Evolutionary conservation across 345 rosid genomes (phyloP), one percentile per base, ranked within the genome.

Genomic region (Eutrema yunnanense): DNA sequence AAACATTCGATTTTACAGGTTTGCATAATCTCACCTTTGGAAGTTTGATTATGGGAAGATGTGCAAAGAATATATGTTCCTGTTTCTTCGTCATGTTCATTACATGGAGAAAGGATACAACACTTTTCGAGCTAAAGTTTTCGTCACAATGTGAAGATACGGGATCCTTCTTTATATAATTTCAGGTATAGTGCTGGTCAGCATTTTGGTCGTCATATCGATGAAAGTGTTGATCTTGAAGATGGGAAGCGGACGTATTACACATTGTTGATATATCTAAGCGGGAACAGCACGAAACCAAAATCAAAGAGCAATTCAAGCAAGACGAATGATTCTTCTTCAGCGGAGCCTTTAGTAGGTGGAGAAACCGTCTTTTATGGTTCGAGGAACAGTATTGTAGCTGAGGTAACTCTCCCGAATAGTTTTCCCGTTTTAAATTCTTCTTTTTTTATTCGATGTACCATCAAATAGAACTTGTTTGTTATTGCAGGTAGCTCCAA

Each of bases 351-450:
- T 56, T 79, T 89, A 30, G 82, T 82, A 37, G 97, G 99, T 79
- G 99, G 99, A 69, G 99, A 91, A 78, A 95, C 99, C 3, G 93
- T 91, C 57, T 95, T 91, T 81, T 95, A 88, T 73, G 86, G 86
- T 74, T 82, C 93, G 64, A 85, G 92, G 74, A 89, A 88, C 66
- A 67, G 78, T 54, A 65, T 88, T 22, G 93, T 89, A 67, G 96
- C 96, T 8, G 99, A 89, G 90, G 99, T 88, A 73, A 54, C 9
- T 65, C 33, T 47, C 42, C 47, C 49, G 33, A 57, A n/a, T 3
- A n/a, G 14, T 11, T 67, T 40, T n/a, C 11, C 51, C 1, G 9
- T 30, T 26, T 19, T 36, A 43, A 8, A 47, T 26, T 38, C 33
- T 2, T 13, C 26, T 22, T 22, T n/a, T 8, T 9, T 37, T 30